Percentiles rank a stretch among this genome's conserved stretches.
phyloP scores from a whole-genome alignment of 306 rosid genomes.

The Cercis canadensis region DNA sequence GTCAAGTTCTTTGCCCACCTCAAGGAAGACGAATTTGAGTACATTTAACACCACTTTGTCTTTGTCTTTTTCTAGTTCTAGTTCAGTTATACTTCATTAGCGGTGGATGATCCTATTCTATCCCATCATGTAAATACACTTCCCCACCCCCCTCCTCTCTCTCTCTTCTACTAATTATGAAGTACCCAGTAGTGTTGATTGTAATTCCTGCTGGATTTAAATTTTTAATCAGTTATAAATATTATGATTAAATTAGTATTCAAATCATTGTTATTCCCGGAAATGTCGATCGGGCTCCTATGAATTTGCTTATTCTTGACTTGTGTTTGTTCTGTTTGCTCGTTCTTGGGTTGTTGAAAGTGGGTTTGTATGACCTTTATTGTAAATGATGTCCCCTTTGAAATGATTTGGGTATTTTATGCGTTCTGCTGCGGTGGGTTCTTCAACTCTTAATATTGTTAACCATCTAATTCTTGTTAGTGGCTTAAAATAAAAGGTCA shows the following conservation, averaged over 20 bases:
- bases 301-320: neutral
- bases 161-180: neutral
- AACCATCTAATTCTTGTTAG: no score
- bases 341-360: neutral
- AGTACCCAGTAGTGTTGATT: constrained; percentile 13
- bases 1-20: constrained; percentile 91
- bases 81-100: neutral
- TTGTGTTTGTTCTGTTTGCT: neutral
- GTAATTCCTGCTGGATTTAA: constrained; percentile 12
- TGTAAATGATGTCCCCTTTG: neutral
- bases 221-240: neutral
- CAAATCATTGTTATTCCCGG: neutral
- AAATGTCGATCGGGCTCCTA: constrained; percentile 12
- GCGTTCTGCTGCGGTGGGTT: constrained; percentile 1
- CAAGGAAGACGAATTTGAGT: constrained; percentile 90
- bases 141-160: no score
- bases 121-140: neutral
- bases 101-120: neutral
- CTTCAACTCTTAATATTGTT: neutral
- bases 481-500: neutral
- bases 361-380: neutral
- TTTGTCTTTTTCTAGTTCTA: no score
- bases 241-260: neutral
- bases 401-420: neutral
- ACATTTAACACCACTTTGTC: constrained; percentile 44